These are phyloP conservation scores for Globisporangium emineosum DNA, from an alignment of 352 stramenopile genomes.

Conservation along the genomic window DNA sequence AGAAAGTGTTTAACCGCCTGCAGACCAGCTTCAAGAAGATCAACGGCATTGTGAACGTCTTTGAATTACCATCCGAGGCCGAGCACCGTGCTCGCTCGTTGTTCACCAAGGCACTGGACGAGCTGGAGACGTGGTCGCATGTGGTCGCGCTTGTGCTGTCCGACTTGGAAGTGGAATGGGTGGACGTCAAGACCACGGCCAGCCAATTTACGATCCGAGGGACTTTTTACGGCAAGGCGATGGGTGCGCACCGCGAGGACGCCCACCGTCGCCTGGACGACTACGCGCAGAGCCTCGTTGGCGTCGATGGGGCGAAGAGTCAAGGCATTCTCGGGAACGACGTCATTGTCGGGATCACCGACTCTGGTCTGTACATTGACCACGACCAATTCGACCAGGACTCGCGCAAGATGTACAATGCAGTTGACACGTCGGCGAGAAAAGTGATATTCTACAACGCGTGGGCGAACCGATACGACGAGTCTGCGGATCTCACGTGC, in stretches of 20 bases:
- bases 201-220: constrained; percentile 32
- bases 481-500: constrained; percentile 63
- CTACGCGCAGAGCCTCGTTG: constrained; percentile 58
- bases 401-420: constrained; percentile 43
- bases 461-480: constrained; percentile 62
- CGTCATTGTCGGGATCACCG: constrained; percentile 77
- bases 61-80: constrained; percentile 30
- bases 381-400: constrained; percentile 83
- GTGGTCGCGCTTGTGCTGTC: constrained; percentile 45
- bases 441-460: constrained; percentile 83
- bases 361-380: constrained; percentile 77
- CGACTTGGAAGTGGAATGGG: constrained; percentile 59
- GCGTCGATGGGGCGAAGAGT: constrained; percentile 53
- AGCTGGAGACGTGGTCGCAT: constrained; percentile 58
- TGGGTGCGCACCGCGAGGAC: background rate
- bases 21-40: constrained; percentile 32
- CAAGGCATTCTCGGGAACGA: constrained; percentile 66
- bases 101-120: constrained; percentile 46
- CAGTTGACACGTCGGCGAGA: constrained; percentile 38
- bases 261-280: constrained; percentile 49
- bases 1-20: constrained; percentile 32
- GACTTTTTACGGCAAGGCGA: constrained; percentile 17
- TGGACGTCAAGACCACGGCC: constrained; percentile 42
- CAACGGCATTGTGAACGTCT: constrained; percentile 62
- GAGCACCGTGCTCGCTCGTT: constrained; percentile 34